Base-by-base conservation (phyloP, 1,284 basidiomycete genomes). In the Ustilago curta region DNA sequence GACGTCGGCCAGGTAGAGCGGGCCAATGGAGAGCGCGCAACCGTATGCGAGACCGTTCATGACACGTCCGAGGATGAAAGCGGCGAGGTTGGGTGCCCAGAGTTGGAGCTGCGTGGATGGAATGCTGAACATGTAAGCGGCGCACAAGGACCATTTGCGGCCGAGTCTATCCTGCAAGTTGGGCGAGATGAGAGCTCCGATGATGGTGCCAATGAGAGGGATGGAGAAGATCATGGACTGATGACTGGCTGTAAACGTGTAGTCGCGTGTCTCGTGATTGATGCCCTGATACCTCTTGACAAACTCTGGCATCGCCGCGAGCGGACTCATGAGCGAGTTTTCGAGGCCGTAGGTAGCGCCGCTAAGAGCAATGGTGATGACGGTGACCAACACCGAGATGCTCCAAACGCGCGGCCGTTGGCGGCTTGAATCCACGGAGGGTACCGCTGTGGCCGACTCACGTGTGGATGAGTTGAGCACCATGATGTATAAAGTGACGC, bases 191-290 rank as follows among this genome's bases (percentile, higher is more conserved):
- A 78, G 57, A 18, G 78, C 78, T n/a, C 78, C 78, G 35, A 53
- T 43, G 51, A 80, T 76, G 47, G 78, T 78, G 6, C 76, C 78
- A 39, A 73, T 76, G 19, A 80, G 69, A 1, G 78, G 78, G 18
- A 80, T 70, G 3, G 73, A 71, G 21, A 80, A 78, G 61, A 80
- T 71, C 64, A 80, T 72, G 16, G 73, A 76, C 63, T 80, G 78
- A 29, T 78, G 67, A 19, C 49, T 59, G 9, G 78, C 76, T 1
- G 78, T 76, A 43, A 80, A 76, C n/a, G 75, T 77, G 39, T 69
- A 73, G 39, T 68, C 61, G 45, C 67, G 62, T 1, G 76, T 79
- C 0, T 59, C 47, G 5, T 35, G 59, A 35, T 79, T 79, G 70
- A 75, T 21, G 8, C 76, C 77, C 50, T 80, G 78, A 29, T 71